Conservation (phyloP, 805 yeast genomes). For the Starmerella vaccinii region DNA sequence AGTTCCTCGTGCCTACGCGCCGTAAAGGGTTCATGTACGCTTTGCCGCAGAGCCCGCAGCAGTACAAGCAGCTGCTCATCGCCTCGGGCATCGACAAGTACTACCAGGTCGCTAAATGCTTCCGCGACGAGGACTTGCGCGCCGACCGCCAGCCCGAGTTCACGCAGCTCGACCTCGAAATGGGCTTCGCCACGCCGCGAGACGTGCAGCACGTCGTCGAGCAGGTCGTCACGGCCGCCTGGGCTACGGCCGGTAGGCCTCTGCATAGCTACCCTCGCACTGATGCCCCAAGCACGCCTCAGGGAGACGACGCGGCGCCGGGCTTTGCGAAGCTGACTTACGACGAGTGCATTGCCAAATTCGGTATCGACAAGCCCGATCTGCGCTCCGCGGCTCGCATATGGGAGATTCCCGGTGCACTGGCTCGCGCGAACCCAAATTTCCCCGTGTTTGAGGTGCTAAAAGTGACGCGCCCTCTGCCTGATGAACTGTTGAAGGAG, state of each 20-base stretch:
- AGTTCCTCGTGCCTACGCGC: constrained; percentile 88
- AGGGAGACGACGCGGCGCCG: constrained; percentile 10
- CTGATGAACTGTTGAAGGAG: not conserved
- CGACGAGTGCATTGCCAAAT: constrained; percentile 54
- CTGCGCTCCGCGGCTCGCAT: constrained; percentile 48
- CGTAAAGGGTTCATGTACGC: constrained; percentile 59
- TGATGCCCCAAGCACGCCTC: constrained; percentile 26
- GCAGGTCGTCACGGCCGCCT: constrained; percentile 42
- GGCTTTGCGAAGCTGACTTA: constrained; percentile 40
- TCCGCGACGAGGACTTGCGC: constrained; percentile 90
- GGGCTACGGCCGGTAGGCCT: too few species aligned
- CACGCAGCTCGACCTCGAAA: constrained; percentile 92
- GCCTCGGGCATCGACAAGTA: constrained; percentile 83
- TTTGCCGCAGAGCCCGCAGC: constrained; percentile 95
- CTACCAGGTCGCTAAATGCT: constrained; percentile 87
- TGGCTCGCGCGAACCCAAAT: constrained; percentile 22
- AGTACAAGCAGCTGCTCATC: constrained; percentile 88
- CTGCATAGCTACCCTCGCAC: constrained; percentile 33
- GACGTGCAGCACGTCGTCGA: constrained; percentile 63
- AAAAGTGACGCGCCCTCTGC: not conserved
- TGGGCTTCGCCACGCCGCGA: constrained; percentile 63
- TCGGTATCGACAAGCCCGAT: constrained; percentile 94
- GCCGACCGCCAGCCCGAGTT: constrained; percentile 96
- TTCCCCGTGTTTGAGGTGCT: constrained; percentile 66
- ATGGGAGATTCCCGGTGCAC: constrained; percentile 37